Conservation (phyloP, 306 rosid genomes). For the Pterocarpus macrocarpus region DNA sequence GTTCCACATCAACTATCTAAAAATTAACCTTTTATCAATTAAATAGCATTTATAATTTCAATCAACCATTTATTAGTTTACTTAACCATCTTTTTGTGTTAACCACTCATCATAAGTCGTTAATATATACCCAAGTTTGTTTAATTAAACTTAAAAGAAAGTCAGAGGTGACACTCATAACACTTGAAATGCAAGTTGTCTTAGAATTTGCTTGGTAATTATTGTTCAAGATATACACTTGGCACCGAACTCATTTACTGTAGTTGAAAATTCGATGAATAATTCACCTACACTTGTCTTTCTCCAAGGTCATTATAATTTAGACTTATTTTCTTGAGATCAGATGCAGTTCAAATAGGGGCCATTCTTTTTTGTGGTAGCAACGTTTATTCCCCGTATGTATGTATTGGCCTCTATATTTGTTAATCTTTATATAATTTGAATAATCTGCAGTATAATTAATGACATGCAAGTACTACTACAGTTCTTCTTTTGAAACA, state of each 20-base stretch:
- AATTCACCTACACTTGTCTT: background rate
- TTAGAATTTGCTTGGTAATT: background rate
- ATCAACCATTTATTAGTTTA: background rate
- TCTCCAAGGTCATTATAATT: background rate
- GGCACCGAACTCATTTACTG: background rate
- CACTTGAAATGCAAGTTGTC: background rate
- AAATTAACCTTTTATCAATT: background rate
- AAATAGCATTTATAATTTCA: too few relatives aligned
- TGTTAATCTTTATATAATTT: background rate
- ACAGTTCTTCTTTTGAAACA: slow-evolving; percentile 24
- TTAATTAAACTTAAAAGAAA: slow-evolving; percentile 10
- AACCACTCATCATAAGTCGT: background rate
- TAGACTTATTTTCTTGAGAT: background rate
- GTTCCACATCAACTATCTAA: background rate
- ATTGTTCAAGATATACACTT: background rate
- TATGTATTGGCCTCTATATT: background rate
- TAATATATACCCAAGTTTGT: background rate
- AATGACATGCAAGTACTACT: background rate
- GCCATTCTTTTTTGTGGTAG: background rate
- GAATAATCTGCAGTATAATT: slow-evolving; percentile 22
- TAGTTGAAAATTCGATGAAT: slow-evolving; percentile 2
- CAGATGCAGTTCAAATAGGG: background rate
- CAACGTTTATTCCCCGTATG: background rate
- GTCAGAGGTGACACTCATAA: background rate
- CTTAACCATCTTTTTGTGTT: background rate